Base-by-base conservation (phyloP, 2,329 filamentous ascomycete genomes). In the Aspergillus neotritici region DNA sequence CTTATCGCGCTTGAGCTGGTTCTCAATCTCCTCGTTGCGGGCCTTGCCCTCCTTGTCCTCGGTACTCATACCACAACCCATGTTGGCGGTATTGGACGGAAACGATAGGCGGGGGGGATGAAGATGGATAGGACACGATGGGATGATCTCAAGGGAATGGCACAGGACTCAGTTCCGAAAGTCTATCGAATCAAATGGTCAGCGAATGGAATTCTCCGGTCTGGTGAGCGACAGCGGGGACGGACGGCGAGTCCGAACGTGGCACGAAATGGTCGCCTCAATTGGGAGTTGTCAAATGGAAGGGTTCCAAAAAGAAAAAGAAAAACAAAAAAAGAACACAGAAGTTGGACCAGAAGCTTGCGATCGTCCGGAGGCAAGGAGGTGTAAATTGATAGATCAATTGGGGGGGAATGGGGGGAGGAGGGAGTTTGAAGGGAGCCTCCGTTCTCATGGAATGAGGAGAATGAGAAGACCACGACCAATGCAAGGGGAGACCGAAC, bases 21-120 rank as follows among this genome's bases (percentile, higher is more conserved):
- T 97, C 75, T 98, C 93, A 66, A 98, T 98, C 82, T 97, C 91
- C 80, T 98, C 93, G 70, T 98, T 97, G 61, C 93, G 85, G 78
- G 89, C 87, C 87, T 96, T 97, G 75, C 93, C 91, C 89, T 97
- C 93, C 85, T 96, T 96, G 76, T 97, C 93, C 78, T 97, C 93
- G 67, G 93, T 95, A 71, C 91, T 97, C 88, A 96, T 94, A 74
- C 91, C 91, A 72, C 93, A 98, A 83, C 93, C 93, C 93, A 98
- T 98, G 63, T 77, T 89, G 84, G 68, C 75, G 72, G 69, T 57
- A 40, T 43, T 51, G 41, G 51, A 51, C 41, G 42, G 40, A 46
- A 41, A 43, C 36, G 34, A 40, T 40, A 33, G 16, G n/a, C 32
- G 28, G 36, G 16, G 28, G 36, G 16, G 40, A 41, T 43, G 34